Base-by-base conservation (phyloP, 768 basidiomycete species). In the Auriscalpium vulgare region DNA sequence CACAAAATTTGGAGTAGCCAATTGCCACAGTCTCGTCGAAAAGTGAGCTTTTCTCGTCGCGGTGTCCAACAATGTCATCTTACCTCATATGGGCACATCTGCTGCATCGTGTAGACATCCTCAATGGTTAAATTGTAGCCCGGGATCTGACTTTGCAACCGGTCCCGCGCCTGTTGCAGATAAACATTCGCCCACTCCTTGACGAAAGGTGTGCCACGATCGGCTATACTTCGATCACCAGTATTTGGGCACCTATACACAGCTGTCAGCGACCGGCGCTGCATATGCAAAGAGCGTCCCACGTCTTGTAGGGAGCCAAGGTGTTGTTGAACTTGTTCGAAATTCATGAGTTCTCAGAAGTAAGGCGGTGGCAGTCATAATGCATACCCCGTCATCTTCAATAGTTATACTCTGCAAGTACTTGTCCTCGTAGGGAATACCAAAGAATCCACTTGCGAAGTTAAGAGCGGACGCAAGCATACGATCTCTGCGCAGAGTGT, bases 1-100 rank as follows among this genome's bases (percentile, higher is more conserved):
- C 83, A 60, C 93, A 97, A 72, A 95, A 97, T 60, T 84, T 86
- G 14, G 91, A 93, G 66, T 91, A 95, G 9, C 91, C 93, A 10
- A 95, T 76, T 0, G 91, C 88, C 47, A 95, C 95, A 16, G 95
- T 94, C 88, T 90, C 53, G 11, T 37, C 17, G 5, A 45, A n/a
- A 23, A 5, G 44, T 54, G 5, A 47, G 37, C 23, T 34, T 40
- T 34, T 17, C 5, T 8, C 37, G 37, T 61, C 37, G 46, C 3
- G 35, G 13, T 8, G 51, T 29, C 6, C 16, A 53, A 17, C 14
- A 46, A 29, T n/a, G 38, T 10, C 56, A 11, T 62, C 72, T 16
- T 50, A 85, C 88, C 78, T 94, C 91, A 61, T 92, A 93, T 7
- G 90, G 82, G 62, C 92, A 94, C 69, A 87, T 74, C 68, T 88